A percentile compares a stretch with the other conserved stretches of the same genome.
Evolutionary conservation across 1,139 yeast genomes (phyloP).

Genomic region (Kazachstania sp.): DNA sequence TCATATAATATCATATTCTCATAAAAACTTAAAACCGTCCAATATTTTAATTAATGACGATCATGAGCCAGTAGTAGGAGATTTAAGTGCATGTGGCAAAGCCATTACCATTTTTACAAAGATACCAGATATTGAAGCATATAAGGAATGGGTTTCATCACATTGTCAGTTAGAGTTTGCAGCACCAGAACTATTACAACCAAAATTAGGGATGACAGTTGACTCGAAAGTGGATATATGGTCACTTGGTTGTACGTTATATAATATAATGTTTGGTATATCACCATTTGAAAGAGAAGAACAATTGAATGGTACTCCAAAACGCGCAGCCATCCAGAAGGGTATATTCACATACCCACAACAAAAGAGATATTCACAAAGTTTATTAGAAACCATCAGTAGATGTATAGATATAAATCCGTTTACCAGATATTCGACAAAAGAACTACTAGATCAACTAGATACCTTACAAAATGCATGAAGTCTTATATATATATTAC

Average conservation of each 20-base stretch:
- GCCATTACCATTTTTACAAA: constrained; percentile 50
- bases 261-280: constrained; percentile 64
- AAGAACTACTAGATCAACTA: constrained; percentile 31
- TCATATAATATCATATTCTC: constrained; percentile 56
- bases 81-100: constrained; percentile 68
- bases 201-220: constrained; percentile 52
- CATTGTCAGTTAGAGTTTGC: constrained; percentile 82
- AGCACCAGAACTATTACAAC: constrained; percentile 84
- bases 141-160: constrained; percentile 77
- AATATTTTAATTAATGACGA: constrained; percentile 72
- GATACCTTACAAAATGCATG: constrained; percentile 4
- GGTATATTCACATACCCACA: constrained; percentile 63
- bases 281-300: constrained; percentile 88
- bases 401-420: constrained; percentile 58
- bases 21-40: constrained; percentile 82
- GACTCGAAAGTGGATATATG: constrained; percentile 79
- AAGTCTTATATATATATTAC: neutral
- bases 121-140: constrained; percentile 62
- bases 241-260: constrained; percentile 82
- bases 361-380: constrained; percentile 45
- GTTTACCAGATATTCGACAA: constrained; percentile 51
- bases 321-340: constrained; percentile 65
- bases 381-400: constrained; percentile 46
- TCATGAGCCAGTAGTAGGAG: constrained; percentile 72
- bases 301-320: constrained; percentile 71